Evolutionary conservation across 179 eudicot species (phyloP), one percentile per base, ranked within the genome.

Genomic region (Amaranthus tricolor): DNA sequence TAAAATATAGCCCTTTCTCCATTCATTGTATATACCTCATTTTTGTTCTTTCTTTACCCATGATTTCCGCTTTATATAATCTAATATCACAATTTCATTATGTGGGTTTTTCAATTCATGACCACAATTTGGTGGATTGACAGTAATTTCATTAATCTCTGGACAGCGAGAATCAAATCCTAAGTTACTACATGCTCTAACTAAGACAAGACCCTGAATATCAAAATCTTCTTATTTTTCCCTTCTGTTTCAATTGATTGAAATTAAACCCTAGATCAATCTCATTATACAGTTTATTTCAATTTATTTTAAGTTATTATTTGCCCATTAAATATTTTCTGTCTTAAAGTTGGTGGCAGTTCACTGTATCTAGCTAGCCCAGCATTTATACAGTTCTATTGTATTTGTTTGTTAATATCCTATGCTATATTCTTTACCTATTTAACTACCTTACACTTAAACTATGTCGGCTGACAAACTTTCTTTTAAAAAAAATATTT

Each of bases 321-420:
- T 31, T 31, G 40, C 20, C 13, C 60, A 24, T 13, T 52, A 44
- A 48, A 71, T 17, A 60, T 21, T 63, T 74, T 48, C 10, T 71
- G 64, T 63, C 64, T 63, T 12, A 71, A 20, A 58, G 69, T 43
- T 24, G 65, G 62, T 43, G 68, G 48, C 76, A 76, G 79, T 77
- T 76, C 83, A 80, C 76, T 79, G 78, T 81, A 77, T 59, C 49
- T 77, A 55, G 83, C 67, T 68, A 76, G 69, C 71, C 62, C 74
- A 66, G 80, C 84, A 84, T 82, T 81, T 68, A 59, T 66, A 67
- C 75, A 75, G 73, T 72, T 67, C 69, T 64, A 21, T 53, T 6
- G 21, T 16, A 62, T 66, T 21, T 72, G 71, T 75, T 78, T 71
- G 78, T 68, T 81, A 71, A 52, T 78, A 66, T 57, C 50, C 56